Percentiles rank a stretch among this genome's conserved stretches.
Evolutionary conservation across 345 rosid genomes (phyloP).

Genomic region (Pistacia atlantica): DNA sequence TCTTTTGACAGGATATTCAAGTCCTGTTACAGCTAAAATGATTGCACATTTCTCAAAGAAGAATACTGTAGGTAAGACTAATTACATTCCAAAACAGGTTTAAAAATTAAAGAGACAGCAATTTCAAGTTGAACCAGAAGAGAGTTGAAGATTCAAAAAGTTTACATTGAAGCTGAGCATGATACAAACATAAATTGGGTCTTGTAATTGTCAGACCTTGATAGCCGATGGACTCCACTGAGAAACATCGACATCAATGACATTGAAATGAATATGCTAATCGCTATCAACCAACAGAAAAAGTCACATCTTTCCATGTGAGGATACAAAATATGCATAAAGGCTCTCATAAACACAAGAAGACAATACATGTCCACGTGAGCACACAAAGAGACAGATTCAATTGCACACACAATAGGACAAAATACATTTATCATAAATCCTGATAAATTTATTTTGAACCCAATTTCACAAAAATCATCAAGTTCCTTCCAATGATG

Average conservation of each 20-base stretch:
- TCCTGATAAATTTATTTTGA: slow-evolving; percentile 15
- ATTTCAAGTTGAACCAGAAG: no score
- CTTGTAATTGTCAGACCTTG: background rate
- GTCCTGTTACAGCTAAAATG: background rate
- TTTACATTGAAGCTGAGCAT: background rate
- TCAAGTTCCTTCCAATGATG: slow-evolving; percentile 18
- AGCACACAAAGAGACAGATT: slow-evolving; percentile 34
- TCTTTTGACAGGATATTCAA: background rate
- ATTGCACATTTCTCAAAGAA: background rate
- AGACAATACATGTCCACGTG: slow-evolving; percentile 35
- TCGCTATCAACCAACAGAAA: slow-evolving; percentile 24
- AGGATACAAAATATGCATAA: slow-evolving; percentile 19
- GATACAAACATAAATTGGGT: background rate
- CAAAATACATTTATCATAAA: slow-evolving; percentile 25
- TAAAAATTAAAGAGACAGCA: background rate
- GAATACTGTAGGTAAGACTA: background rate
- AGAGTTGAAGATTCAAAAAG: background rate
- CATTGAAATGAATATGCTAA: slow-evolving; percentile 18
- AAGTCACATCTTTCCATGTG: slow-evolving; percentile 30
- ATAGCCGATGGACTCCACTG: slow-evolving; percentile 21
- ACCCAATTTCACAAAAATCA: slow-evolving; percentile 13
- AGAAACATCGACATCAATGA: slow-evolving; percentile 21
- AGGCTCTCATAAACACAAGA: slow-evolving; percentile 35
- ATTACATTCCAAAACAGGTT: background rate
- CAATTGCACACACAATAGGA: slow-evolving; percentile 28